phyloP scores from a whole-genome alignment of 257 asterid species.

The Przewalskia tangutica region DNA sequence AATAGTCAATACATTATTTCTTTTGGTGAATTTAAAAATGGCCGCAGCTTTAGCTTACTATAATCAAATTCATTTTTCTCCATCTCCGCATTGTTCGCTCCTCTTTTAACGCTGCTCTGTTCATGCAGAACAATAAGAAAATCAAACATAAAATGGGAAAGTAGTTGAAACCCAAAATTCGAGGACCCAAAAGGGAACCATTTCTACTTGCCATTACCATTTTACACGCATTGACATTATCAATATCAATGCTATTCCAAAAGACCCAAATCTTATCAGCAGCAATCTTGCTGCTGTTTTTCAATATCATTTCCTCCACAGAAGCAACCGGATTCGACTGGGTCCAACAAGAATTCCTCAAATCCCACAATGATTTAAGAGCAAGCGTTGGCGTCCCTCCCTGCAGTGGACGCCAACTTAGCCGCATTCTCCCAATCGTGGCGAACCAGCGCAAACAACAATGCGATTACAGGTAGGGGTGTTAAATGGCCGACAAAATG shows the following conservation, averaged over 20 bases:
- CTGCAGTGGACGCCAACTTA: slow-evolving; percentile 27
- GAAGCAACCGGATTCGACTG: not conserved
- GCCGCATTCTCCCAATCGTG: slow-evolving; percentile 31
- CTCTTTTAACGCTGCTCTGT: not conserved
- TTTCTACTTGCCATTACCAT: not conserved
- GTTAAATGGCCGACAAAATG: too few species aligned
- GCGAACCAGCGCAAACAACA: slow-evolving; percentile 27
- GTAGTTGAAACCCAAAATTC: not conserved
- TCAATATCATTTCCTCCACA: not conserved
- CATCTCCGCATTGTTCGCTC: not conserved
- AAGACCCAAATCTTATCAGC: not conserved
- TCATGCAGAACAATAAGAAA: not conserved
- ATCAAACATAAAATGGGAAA: not conserved
- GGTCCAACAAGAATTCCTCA: slow-evolving; percentile 39
- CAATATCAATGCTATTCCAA: not conserved
- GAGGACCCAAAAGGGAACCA: not conserved
- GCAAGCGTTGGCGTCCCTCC: slow-evolving; percentile 23
- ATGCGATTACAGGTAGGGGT: not conserved
- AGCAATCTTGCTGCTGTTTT: not conserved
- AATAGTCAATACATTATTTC: too few species aligned
- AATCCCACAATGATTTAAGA: slow-evolving; percentile 47
- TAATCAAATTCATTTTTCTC: too few species aligned
- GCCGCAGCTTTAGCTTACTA: not conserved
- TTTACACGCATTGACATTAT: not conserved
- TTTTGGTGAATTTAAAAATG: not conserved